Evolutionary conservation across 2,329 filamentous ascomycete genomes (phyloP).

Genomic region (Rosellinia necatrix): DNA sequence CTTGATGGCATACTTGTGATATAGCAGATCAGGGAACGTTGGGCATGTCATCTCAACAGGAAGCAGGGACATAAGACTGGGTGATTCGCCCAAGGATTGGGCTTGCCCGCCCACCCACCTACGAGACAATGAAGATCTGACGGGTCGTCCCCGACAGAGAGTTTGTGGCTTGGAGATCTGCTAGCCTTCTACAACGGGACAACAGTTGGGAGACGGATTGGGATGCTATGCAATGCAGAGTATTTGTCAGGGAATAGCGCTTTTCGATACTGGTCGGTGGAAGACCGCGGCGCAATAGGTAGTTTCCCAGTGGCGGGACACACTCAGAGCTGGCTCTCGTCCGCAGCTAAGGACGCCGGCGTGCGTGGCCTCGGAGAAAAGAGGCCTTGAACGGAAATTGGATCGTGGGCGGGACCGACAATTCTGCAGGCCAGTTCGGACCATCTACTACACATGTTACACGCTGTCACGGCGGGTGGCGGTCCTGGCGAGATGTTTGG

Average conservation of each 20-base stretch:
- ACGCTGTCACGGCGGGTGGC: constrained; percentile 16
- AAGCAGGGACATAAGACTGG: constrained; percentile 19
- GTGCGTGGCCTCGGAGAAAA: constrained; percentile 11
- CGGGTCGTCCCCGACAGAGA: constrained; percentile 23
- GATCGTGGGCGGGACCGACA: constrained; percentile 14
- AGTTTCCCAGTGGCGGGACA: constrained; percentile 22
- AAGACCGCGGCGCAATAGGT: constrained; percentile 11
- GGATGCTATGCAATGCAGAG: constrained; percentile 16
- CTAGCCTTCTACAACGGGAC: constrained; percentile 21
- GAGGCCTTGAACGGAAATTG: constrained; percentile 11
- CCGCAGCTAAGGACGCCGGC: neutral
- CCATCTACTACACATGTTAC: constrained; percentile 18
- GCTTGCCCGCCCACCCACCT: neutral
- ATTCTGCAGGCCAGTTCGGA: constrained; percentile 15
- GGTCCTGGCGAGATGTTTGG: constrained; percentile 17
- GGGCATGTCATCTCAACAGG: constrained; percentile 29
- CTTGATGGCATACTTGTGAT: constrained; percentile 4
- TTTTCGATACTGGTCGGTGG: constrained; percentile 7
- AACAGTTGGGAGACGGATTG: constrained; percentile 1
- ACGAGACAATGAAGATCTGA: constrained; percentile 9
- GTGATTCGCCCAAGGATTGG: constrained; percentile 33
- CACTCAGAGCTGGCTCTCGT: constrained; percentile 3
- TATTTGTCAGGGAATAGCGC: constrained; percentile 21
- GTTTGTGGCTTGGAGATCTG: constrained; percentile 25
- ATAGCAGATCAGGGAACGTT: constrained; percentile 18